Evolutionary conservation across 495 filamentous ascomycete genomes (phyloP), one percentile per base, ranked within the genome.

Genomic region (Hamigera avellanea): DNA sequence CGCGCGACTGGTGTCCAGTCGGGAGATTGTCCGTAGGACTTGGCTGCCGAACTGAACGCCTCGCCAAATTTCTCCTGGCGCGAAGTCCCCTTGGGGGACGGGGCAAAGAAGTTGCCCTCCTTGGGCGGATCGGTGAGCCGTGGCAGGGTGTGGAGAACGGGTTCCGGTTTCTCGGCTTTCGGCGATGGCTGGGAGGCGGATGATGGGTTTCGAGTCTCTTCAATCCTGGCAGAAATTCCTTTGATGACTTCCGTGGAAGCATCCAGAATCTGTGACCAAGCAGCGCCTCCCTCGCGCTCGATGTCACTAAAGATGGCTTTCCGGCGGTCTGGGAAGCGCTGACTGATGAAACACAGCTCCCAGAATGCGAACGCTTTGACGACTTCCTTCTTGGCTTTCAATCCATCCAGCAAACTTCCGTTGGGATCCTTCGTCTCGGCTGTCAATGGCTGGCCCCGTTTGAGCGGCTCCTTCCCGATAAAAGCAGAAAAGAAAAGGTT

Each of bases 271-370:
- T 95, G 86, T 10, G 76, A 74, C 86, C 86, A 95, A 32, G 78
- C 79, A 5, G 81, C 71, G 2, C 80, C 81, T 23, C 76, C 78
- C 19, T 74, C 73, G 41, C 91, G 84, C 40, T 94, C 84, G 35
- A 95, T 80, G 45, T 96, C 93, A 37, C 78, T 76, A 59, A 85
- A 95, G 36, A 98, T 86, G 14, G 73, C 69, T 50, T 81, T 83
- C 15, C 91, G 76, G 19, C 93, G 75, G 7, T 73, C 72, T 8
- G 76, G 62, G 40, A 76, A 85, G 21, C 75, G 73, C 35, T 80
- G 69, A 33, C 83, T 77, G 43, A 95, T 93, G 39, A 80, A 70
- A 19, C 72, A 69, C 14, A 96, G 67, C 53, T 98, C 91, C 83
- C 87, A 93, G 62, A 94, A 85, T 16, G 91, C 89, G 53, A 89